Evolutionary conservation across 805 yeast species (phyloP).

Genomic region (Torulaspora indica): DNA sequence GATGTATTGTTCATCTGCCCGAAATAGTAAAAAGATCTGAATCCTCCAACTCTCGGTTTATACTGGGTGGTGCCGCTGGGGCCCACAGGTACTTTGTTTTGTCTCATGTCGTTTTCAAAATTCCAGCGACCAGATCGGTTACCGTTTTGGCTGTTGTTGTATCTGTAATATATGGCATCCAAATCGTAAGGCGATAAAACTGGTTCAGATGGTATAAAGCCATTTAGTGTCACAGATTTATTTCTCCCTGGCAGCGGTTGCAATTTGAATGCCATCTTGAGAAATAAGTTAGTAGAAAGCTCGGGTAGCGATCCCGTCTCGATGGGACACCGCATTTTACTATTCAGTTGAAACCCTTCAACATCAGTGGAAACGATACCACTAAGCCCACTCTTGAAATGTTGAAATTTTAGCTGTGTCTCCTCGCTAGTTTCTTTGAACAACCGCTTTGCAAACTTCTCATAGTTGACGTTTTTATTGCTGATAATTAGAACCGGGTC

Average conservation of each 20-base stretch:
- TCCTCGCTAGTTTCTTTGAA: constrained; percentile 30
- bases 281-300: constrained; percentile 40
- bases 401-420: constrained; percentile 40
- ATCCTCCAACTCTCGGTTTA: constrained; percentile 49
- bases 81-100: constrained; percentile 43
- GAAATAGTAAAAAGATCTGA: constrained; percentile 41
- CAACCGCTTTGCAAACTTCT: constrained; percentile 32
- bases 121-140: constrained; percentile 29
- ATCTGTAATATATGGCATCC: constrained; percentile 52
- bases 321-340: constrained; percentile 37
- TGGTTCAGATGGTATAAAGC: constrained; percentile 58
- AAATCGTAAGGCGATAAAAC: constrained; percentile 66
- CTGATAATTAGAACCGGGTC: constrained; percentile 68
- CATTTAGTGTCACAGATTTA: constrained; percentile 81
- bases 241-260: constrained; percentile 38
- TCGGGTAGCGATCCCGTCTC: constrained; percentile 36
- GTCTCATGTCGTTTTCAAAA: constrained; percentile 35
- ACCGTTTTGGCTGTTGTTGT: constrained; percentile 36
- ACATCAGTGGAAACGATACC: constrained; percentile 46
- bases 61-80: constrained; percentile 46
- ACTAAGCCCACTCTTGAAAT: constrained; percentile 51
- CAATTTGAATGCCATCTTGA: constrained; percentile 55
- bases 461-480: constrained; percentile 48
- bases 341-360: constrained; percentile 33
- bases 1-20: constrained; percentile 20